Evolutionary conservation across 768 basidiomycete species (phyloP), one percentile per base, ranked within the genome.

Genomic region (Lentinula sp.): DNA sequence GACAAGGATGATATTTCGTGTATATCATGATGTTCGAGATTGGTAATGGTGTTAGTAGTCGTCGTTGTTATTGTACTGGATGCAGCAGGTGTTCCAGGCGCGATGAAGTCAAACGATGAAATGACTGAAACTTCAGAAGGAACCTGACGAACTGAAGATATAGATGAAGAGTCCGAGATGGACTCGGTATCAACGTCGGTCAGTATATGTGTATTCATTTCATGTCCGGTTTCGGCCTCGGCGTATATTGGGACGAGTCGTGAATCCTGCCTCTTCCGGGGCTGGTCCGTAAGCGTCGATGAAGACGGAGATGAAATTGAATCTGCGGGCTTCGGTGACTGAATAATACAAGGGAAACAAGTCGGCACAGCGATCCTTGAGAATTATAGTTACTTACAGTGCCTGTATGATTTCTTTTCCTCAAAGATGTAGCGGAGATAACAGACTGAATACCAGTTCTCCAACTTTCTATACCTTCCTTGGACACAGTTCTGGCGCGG

Each of bases 131-230:
- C 46, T 11, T 18, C 46, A 9, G 46, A 48, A 48, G 21, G 46
- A 0, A 48, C 8, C n/a, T 51, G 50, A 34, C 32, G 28, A 7
- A 31, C 5, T 18, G 50, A 51, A 51, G 28, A 31, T 8, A 21
- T 51, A 16, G 50, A 31, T 15, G 10, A 7, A 28, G 50, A 31
- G 18, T 43, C 55, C 10, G 39, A 28, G 1, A 28, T 21, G 23
- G 55, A 21, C n/a, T 56, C 55, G 13, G 55, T 56, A 3, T 56
- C 55, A 28, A 15, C 40, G 40, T 56, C 55, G 40, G 55, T 56
- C 9, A 56, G 40, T 11, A 56, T 56, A 43, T 56, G 55, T 28
- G 23, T 42, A n/a, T 56, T 43, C 55, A 56, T 56, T 31, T 51
- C 31, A 3, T 13, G 11, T 32, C 28, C 50, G 3, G 5, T 4